Percentiles rank a stretch among this genome's conserved stretches.
Evolutionary conservation across 164 flowering plant species (phyloP).

Genomic region (Chloranthus sessilifolius): DNA sequence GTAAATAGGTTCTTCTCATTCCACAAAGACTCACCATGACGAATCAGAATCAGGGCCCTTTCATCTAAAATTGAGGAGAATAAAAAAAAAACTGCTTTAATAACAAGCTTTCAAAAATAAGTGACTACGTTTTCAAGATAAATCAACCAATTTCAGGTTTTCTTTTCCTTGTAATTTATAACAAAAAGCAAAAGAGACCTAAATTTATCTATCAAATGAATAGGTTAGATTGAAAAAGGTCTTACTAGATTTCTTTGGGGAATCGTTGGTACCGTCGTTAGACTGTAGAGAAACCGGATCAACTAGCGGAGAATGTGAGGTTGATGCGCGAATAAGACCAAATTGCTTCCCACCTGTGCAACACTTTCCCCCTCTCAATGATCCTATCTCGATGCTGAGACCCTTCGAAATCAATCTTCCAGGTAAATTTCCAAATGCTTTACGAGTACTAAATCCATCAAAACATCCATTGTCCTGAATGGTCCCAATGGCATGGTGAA

Average conservation of each 20-base stretch:
- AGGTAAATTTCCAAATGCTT: constrained; percentile 26
- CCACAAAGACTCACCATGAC: constrained; percentile 99
- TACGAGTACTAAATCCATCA: constrained; percentile 15
- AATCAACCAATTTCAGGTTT: background rate
- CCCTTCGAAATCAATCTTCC: constrained; percentile 31
- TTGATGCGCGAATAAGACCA: constrained; percentile 42
- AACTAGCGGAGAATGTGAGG: constrained; percentile 45
- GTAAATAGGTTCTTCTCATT: constrained; percentile 93
- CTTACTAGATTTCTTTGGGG: constrained; percentile 73
- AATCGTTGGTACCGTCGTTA: constrained; percentile 29
- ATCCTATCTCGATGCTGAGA: constrained; percentile 19
- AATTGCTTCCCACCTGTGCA: constrained; percentile 24
- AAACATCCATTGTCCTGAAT: constrained; percentile 31
- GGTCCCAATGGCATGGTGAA: constrained; percentile 43
- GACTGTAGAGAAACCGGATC: constrained; percentile 51
- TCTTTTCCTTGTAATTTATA: background rate
- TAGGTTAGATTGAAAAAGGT: too few species aligned
- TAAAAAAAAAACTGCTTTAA: background rate
- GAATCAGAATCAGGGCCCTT: constrained; percentile 75
- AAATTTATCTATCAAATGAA: background rate
- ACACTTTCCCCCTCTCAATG: constrained; percentile 20
- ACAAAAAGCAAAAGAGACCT: background rate
- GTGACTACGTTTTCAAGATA: background rate
- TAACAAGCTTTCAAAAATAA: background rate
- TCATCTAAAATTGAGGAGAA: constrained; percentile 43